A percentile compares a stretch with the other conserved stretches of the same genome.
These are phyloP conservation scores for Fusarium floridanum DNA, from an alignment of 2,329 filamentous ascomycete genomes.

Conservation along the genomic window DNA sequence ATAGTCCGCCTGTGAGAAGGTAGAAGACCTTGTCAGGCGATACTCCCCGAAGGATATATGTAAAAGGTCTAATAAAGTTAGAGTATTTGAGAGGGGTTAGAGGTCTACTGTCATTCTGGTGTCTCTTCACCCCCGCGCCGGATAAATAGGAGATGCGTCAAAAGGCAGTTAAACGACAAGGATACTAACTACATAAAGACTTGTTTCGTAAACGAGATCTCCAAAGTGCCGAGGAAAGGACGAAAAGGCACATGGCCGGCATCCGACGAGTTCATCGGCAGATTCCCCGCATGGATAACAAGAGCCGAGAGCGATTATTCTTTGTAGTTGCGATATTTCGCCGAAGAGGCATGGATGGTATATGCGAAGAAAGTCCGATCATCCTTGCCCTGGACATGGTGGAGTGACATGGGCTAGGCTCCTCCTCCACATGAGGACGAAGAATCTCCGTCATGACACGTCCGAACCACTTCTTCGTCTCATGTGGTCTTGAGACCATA, in stretches of 20 bases:
- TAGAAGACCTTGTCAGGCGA: neutral
- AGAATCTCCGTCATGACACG: conserved; percentile 12
- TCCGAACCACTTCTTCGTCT: neutral
- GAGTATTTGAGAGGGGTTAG: neutral
- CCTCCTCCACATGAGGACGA: conserved; percentile 1
- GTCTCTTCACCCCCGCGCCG: neutral
- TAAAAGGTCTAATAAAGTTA: neutral
- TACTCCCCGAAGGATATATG: neutral
- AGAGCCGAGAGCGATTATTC: conserved; percentile 2
- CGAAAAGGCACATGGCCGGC: neutral
- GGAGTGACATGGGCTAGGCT: neutral
- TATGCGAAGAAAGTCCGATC: conserved; percentile 35
- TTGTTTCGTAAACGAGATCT: neutral
- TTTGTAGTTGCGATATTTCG: neutral
- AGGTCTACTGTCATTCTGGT: neutral
- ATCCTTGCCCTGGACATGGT: neutral
- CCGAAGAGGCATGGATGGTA: neutral
- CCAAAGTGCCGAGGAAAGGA: neutral
- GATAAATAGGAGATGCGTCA: neutral
- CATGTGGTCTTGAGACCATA: neutral
- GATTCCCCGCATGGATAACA: conserved; percentile 1
- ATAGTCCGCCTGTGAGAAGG: conserved; percentile 6
- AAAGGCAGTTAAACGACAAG: neutral
- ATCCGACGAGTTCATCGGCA: neutral
- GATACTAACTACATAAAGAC: neutral